Evolutionary conservation across 2,329 filamentous ascomycete species (phyloP).

Genomic region (Chaetothyriales sp.): DNA sequence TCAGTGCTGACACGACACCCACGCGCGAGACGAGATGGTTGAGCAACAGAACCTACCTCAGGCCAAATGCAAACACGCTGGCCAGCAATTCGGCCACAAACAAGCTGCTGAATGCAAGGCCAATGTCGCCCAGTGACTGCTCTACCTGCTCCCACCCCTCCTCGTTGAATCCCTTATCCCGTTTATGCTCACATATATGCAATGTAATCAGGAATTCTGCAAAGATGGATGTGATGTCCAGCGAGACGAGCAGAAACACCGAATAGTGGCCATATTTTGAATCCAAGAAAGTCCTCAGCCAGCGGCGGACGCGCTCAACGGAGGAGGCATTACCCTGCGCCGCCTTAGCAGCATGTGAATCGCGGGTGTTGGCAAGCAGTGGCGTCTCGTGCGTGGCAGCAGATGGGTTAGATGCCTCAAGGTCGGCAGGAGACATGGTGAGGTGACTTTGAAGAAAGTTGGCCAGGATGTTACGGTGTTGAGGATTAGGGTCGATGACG

Average conservation of each 20-base stretch:
- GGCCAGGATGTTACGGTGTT: too few species aligned
- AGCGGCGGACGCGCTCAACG: constrained; percentile 10
- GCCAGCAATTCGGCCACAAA: constrained; percentile 49
- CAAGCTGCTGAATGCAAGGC: constrained; percentile 46
- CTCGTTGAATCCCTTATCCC: constrained; percentile 13
- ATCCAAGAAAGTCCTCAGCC: constrained; percentile 25
- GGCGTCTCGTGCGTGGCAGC: neutral
- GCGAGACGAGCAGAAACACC: constrained; percentile 33
- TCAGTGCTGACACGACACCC: neutral
- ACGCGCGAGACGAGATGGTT: too few species aligned
- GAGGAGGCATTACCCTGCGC: neutral
- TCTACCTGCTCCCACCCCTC: constrained; percentile 23
- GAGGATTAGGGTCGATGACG: too few species aligned
- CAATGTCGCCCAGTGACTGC: constrained; percentile 35
- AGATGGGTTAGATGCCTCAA: neutral
- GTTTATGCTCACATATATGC: constrained; percentile 31
- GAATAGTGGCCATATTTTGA: constrained; percentile 36
- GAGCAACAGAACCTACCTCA: constrained; percentile 30
- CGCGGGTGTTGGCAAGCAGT: neutral
- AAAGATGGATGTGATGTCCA: constrained; percentile 39
- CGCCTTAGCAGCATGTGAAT: neutral
- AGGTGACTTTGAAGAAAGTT: neutral
- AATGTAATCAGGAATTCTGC: constrained; percentile 37
- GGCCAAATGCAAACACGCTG: constrained; percentile 47
- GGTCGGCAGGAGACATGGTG: neutral